These are phyloP conservation scores for Metschnikowia noctiluminum DNA, from an alignment of 805 yeast species.

Conservation along the genomic window DNA sequence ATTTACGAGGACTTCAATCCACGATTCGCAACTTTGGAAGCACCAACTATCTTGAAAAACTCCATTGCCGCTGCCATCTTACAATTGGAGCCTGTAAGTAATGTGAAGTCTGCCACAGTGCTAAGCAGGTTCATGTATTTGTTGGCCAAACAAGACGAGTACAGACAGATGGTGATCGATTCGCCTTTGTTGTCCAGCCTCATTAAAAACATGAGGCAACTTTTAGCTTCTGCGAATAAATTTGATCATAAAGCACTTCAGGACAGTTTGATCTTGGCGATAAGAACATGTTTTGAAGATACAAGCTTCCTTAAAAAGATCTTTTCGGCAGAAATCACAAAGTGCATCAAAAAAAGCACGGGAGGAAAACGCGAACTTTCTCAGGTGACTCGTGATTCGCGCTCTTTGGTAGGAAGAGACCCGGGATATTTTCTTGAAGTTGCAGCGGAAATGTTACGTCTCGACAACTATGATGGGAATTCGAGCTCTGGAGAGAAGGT, in stretches of 20 bases:
- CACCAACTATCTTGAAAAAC: conserved; percentile 21
- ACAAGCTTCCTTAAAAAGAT: conserved; percentile 44
- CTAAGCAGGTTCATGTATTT: conserved; percentile 54
- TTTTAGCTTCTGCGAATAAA: conserved; percentile 23
- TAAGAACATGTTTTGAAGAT: conserved; percentile 72
- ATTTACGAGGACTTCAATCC: conserved; percentile 1
- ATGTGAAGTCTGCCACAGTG: conserved; percentile 22
- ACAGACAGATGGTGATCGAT: conserved; percentile 39
- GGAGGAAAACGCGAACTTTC: conserved; percentile 24
- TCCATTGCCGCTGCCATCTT: conserved; percentile 45
- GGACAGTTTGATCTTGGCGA: conserved; percentile 44
- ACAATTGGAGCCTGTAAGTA: conserved; percentile 23
- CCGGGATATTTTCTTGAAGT: conserved; percentile 48
- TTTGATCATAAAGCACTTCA: conserved; percentile 9
- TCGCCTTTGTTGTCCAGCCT: conserved; percentile 49
- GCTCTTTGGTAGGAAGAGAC: conserved; percentile 46
- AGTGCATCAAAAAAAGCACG: conserved; percentile 18
- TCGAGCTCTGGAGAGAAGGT: conserved; percentile 22
- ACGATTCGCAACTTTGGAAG: not conserved
- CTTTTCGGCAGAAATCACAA: conserved; percentile 50
- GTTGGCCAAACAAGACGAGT: conserved; percentile 44
- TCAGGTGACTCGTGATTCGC: conserved; percentile 47
- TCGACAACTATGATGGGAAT: conserved; percentile 42
- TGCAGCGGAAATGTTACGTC: conserved; percentile 39
- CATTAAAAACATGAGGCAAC: conserved; percentile 38